Evolutionary conservation across 2,329 filamentous ascomycete genomes (phyloP), one percentile per base, ranked within the genome.

Genomic region (Alternaria conjuncta): DNA sequence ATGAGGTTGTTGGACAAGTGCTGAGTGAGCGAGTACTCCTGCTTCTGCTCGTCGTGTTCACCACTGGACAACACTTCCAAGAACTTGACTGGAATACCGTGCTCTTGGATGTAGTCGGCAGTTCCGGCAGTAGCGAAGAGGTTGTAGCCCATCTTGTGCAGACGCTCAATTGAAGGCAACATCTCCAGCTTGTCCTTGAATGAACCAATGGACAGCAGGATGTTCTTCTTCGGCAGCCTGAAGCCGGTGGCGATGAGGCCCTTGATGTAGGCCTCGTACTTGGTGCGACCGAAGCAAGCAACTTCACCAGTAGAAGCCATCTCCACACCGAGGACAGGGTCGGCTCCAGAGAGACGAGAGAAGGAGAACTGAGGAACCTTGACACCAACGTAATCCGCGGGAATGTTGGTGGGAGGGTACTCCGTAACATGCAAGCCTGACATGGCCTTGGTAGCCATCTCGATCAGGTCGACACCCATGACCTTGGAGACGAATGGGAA

Each of bases 311-410:
- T 99, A 5, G 96, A 98, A 18, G 96, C 96, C 96, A 99, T 99
- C 83, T 99, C 96, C 7, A 99, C 96, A 83, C 96, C 96, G 64
- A 97, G 87, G 47, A 99, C 94, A 15, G 96, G 96, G 79, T 99
- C 96, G 6, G 96, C 96, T 49, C 96, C 96, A 36, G 95, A 97
- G 15, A 99, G 88, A 78, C 96, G 92, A 25, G 96, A 97, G 89
- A 99, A 99, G 70, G 94, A 97, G 87, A 99, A 99, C 80, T 99
- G 96, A 2, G 96, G 96, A 32, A 98, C 96, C 85, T 99, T 99
- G 79, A 97, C 93, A 83, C 93, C 96, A 55, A 99, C 95, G 70
- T 93, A 95, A 78, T 96, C 88, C 12, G 91, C 86, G 5, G 91
- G 88, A 53, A 97, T 87, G 61, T 88, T 89, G 64, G 90, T 87